These are phyloP conservation scores for Cladophialophora psammophila DNA, from an alignment of 2,329 filamentous ascomycete genomes.

Conservation along the genomic window DNA sequence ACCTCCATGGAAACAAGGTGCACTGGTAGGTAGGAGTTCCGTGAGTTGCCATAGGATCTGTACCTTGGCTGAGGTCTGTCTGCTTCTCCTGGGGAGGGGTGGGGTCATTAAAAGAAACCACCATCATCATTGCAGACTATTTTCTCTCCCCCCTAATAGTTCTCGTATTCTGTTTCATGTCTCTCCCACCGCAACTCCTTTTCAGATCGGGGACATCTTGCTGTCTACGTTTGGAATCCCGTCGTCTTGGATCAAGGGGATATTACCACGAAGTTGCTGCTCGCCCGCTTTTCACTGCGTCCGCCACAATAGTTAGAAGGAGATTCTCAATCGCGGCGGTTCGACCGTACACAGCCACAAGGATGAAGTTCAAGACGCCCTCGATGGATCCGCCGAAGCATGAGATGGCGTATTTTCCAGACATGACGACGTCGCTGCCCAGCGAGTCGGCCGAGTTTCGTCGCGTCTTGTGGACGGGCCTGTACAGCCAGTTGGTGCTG, in stretches of 20 bases:
- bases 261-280: conserved; percentile 40
- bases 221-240: conserved; percentile 45
- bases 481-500: conserved; percentile 69
- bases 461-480: conserved; percentile 67
- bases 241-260: neutral
- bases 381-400: conserved; percentile 53
- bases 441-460: conserved; percentile 65
- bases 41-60: too few species aligned
- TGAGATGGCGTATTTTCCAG: conserved; percentile 68
- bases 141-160: conserved; percentile 37
- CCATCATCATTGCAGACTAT: conserved; percentile 1
- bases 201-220: conserved; percentile 30
- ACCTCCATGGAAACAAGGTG: neutral
- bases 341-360: neutral
- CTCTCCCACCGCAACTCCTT: conserved; percentile 33
- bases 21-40: too few species aligned
- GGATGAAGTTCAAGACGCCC: conserved; percentile 35
- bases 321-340: conserved; percentile 46
- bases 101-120: too few species aligned
- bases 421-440: conserved; percentile 62
- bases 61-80: too few species aligned
- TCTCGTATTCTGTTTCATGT: conserved; percentile 29
- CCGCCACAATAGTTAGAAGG: conserved; percentile 51
- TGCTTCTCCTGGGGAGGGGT: too few species aligned
- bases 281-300: neutral